These are phyloP conservation scores for Cardamine chenopodiifolia DNA, from an alignment of 345 rosid species.

Conservation along the genomic window DNA sequence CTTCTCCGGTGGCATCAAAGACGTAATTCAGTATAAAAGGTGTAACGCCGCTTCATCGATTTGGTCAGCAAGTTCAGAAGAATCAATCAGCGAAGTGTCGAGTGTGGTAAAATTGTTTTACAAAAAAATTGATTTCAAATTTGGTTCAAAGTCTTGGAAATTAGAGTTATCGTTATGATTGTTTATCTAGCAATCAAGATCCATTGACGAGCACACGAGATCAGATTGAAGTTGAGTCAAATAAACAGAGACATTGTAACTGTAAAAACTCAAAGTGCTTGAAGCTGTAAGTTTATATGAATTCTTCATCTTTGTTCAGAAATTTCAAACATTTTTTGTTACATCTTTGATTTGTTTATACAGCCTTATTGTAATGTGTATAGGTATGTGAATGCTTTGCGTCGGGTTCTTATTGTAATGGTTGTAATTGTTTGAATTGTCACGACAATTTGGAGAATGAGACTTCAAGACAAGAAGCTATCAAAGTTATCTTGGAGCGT, in stretches of 20 bases:
- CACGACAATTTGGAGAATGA: slow-evolving; percentile 71
- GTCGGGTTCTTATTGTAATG: slow-evolving; percentile 68
- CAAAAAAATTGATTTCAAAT: not conserved
- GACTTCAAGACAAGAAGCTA: slow-evolving; percentile 61
- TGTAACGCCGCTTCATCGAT: slow-evolving; percentile 41
- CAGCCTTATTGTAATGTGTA: not conserved
- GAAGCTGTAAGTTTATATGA: slow-evolving; percentile 63
- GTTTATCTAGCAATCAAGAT: slow-evolving; percentile 52
- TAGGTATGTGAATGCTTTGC: slow-evolving; percentile 97
- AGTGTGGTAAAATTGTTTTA: slow-evolving; percentile 38
- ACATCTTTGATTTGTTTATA: not conserved
- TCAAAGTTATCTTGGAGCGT: slow-evolving; percentile 60
- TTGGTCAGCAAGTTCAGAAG: slow-evolving; percentile 50
- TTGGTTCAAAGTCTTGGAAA: slow-evolving; percentile 11
- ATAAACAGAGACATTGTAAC: slow-evolving; percentile 69
- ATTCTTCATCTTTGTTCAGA: not conserved
- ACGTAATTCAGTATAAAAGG: slow-evolving; percentile 32
- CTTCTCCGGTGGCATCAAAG: slow-evolving; percentile 27
- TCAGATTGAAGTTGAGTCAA: slow-evolving; percentile 46
- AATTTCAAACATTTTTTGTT: not conserved
- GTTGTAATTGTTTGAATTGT: slow-evolving; percentile 81
- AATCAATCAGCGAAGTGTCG: slow-evolving; percentile 43
- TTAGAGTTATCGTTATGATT: not conserved
- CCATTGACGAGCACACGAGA: slow-evolving; percentile 46
- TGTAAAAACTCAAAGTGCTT: slow-evolving; percentile 78